These are phyloP conservation scores for Phialemonium atrogriseum DNA, from an alignment of 2,329 filamentous ascomycete species.

Conservation along the genomic window DNA sequence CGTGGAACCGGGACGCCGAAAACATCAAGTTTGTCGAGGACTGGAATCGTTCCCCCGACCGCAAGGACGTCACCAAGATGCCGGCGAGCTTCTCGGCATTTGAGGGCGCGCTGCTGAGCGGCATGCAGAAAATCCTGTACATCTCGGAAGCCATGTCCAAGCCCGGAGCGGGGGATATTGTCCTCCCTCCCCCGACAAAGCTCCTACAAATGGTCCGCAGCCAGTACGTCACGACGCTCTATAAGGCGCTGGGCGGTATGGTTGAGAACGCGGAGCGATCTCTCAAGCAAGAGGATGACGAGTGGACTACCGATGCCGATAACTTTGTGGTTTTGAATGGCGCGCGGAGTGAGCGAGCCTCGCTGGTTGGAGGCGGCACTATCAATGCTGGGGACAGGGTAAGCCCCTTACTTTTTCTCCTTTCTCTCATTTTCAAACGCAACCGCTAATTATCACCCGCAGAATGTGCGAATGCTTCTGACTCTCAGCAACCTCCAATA, in stretches of 20 bases:
- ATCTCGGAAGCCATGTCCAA: conserved; percentile 77
- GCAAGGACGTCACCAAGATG: conserved; percentile 84
- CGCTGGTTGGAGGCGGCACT: conserved; percentile 32
- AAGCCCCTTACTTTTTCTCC: conserved; percentile 16
- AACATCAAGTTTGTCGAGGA: conserved; percentile 89
- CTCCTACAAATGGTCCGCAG: conserved; percentile 82
- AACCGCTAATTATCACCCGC: conserved; percentile 2
- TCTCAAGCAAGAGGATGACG: conserved; percentile 54
- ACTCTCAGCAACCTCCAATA: conserved; percentile 88
- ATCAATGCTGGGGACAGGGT: conserved; percentile 50
- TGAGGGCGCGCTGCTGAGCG: conserved; percentile 70
- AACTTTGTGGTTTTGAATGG: conserved; percentile 24
- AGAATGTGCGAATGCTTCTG: conserved; percentile 89
- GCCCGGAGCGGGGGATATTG: conserved; percentile 65
- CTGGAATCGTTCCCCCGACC: conserved; percentile 78
- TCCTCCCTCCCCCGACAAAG: conserved; percentile 78
- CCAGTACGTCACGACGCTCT: conserved; percentile 88
- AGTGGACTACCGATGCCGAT: conserved; percentile 46
- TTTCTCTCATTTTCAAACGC: not conserved
- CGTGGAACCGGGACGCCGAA: conserved; percentile 91
- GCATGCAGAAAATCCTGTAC: conserved; percentile 94
- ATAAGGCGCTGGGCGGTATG: conserved; percentile 90
- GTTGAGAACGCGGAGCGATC: conserved; percentile 89
- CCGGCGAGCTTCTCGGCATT: conserved; percentile 79
- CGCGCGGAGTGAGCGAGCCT: conserved; percentile 20